These are phyloP conservation scores for Trichoderma breve DNA, from an alignment of 2,329 filamentous ascomycete genomes.

Conservation along the genomic window DNA sequence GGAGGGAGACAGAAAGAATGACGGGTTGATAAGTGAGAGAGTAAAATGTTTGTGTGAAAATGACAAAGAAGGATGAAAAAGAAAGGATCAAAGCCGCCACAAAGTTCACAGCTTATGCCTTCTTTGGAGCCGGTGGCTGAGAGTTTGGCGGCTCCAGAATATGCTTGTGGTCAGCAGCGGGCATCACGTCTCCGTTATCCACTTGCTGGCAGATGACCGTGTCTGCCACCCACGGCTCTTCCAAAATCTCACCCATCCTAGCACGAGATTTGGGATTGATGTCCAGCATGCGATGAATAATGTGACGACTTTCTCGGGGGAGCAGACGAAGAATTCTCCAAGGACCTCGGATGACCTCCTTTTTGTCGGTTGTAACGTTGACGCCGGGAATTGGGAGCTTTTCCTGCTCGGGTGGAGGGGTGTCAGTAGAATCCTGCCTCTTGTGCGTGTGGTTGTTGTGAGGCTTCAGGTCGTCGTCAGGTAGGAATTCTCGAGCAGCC, in stretches of 20 bases:
- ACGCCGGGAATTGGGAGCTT: slow-evolving; percentile 21
- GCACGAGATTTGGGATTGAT: slow-evolving; percentile 81
- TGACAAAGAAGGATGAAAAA: not conserved
- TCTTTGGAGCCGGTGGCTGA: slow-evolving; percentile 29
- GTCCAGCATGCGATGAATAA: slow-evolving; percentile 90
- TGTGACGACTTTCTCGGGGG: slow-evolving; percentile 83
- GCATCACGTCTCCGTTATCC: slow-evolving; percentile 65
- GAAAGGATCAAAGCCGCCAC: not conserved
- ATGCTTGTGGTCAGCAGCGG: slow-evolving; percentile 76
- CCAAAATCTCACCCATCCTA: slow-evolving; percentile 79
- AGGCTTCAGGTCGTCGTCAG: slow-evolving; percentile 34
- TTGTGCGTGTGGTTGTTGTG: slow-evolving; percentile 24
- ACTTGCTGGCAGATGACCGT: slow-evolving; percentile 81
- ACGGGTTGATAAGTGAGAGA: not conserved
- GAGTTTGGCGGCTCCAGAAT: slow-evolving; percentile 71
- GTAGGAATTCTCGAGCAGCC: slow-evolving; percentile 39
- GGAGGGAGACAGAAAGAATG: not conserved
- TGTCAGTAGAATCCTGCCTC: slow-evolving; percentile 22
- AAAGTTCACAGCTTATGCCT: not conserved
- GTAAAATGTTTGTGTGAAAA: not conserved
- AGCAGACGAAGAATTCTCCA: slow-evolving; percentile 86
- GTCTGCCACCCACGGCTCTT: slow-evolving; percentile 86
- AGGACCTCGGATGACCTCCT: slow-evolving; percentile 84
- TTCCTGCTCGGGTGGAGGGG: not conserved
- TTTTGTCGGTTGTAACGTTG: slow-evolving; percentile 49